Evolutionary conservation across 306 rosid genomes (phyloP).

Genomic region (Crataegus laevigata): DNA sequence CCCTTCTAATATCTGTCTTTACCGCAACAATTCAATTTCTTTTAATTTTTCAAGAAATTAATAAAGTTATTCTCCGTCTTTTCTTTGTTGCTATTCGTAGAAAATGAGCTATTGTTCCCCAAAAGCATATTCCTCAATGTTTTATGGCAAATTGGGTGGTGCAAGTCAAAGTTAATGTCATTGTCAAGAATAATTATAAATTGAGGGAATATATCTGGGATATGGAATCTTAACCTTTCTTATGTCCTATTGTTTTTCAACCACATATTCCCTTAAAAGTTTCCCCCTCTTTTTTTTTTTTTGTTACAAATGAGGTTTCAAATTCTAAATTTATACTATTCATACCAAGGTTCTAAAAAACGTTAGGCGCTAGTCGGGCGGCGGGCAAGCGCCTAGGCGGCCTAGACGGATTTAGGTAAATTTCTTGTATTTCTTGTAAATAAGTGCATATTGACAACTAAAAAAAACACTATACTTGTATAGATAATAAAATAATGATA

Average conservation of each 20-base stretch:
- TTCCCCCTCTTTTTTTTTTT: not conserved
- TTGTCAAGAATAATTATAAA: constrained; percentile 1
- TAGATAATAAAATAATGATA: too few species aligned
- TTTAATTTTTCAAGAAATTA: not conserved
- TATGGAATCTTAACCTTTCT: not conserved
- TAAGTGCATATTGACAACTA: too few species aligned
- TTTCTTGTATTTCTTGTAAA: too few species aligned
- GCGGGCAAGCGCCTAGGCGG: too few species aligned
- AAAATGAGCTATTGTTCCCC: not conserved
- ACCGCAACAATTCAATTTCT: too few species aligned
- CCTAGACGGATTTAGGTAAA: too few species aligned
- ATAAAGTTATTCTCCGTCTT: not conserved
- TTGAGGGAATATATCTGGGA: not conserved
- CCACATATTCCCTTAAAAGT: not conserved
- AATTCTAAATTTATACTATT: too few species aligned
- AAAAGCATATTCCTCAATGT: not conserved
- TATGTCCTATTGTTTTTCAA: not conserved
- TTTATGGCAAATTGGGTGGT: not conserved
- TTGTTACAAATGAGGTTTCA: too few species aligned
- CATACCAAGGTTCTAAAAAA: too few species aligned
- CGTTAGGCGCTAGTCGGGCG: too few species aligned
- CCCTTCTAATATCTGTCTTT: too few species aligned
- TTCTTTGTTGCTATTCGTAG: not conserved
- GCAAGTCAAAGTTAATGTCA: not conserved
- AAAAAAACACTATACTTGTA: too few species aligned